Percentiles rank a stretch among this genome's conserved stretches.
Evolutionary conservation across 148 eudicot species (phyloP).

Genomic region (Linanthus parryae): DNA sequence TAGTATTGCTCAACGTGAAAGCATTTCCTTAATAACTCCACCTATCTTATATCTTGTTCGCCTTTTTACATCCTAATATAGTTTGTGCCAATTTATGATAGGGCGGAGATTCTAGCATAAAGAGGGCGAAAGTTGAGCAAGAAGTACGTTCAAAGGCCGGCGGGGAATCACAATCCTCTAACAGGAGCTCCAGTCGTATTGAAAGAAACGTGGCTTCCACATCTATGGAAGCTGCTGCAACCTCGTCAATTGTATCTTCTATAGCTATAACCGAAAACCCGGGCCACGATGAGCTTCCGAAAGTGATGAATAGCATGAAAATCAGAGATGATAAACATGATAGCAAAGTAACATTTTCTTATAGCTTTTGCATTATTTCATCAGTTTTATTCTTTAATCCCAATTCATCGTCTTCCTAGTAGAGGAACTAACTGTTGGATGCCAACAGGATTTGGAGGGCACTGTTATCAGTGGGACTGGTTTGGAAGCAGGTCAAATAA

Average conservation of each 20-base stretch:
- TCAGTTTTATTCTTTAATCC: background rate
- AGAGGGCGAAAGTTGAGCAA: constrained; percentile 53
- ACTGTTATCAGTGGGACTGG: constrained; percentile 67
- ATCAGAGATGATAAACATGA: constrained; percentile 43
- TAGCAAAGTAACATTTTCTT: constrained; percentile 27
- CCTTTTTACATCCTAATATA: background rate
- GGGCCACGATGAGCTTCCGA: constrained; percentile 53
- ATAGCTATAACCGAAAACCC: constrained; percentile 24
- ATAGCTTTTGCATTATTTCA: background rate
- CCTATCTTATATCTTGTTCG: background rate
- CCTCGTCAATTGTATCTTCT: constrained; percentile 33
- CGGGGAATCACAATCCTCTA: constrained; percentile 25
- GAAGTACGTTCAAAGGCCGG: constrained; percentile 21
- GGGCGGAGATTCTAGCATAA: constrained; percentile 58
- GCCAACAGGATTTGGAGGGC: constrained; percentile 56
- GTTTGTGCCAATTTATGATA: constrained; percentile 17
- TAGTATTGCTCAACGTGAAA: background rate
- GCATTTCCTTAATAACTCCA: background rate
- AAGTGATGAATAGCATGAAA: constrained; percentile 64
- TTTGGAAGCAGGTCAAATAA: constrained; percentile 83
- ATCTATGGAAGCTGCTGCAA: constrained; percentile 30
- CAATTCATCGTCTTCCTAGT: too few relatives aligned
- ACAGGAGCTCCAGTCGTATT: constrained; percentile 23
- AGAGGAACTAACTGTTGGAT: background rate
- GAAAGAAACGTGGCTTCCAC: constrained; percentile 32